Evolutionary conservation across 768 basidiomycete species (phyloP).

Genomic region (Filobasidium floriforme): DNA sequence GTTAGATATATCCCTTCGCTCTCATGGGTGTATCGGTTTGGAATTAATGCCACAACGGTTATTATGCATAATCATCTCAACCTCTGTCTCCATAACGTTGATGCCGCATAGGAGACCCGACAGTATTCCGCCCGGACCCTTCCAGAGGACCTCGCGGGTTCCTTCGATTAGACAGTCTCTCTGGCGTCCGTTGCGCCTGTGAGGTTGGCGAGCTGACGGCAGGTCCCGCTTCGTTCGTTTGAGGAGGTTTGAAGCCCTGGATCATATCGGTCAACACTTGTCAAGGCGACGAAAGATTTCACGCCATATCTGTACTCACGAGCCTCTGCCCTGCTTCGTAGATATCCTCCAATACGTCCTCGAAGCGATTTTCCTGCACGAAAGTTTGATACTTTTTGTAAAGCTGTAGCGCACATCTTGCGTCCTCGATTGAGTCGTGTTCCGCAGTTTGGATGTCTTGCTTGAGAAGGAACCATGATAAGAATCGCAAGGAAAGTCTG

Average conservation of each 20-base stretch:
- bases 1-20: no score
- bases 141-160: background rate
- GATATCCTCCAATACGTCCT: constrained; percentile 68
- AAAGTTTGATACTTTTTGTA: constrained; percentile 67
- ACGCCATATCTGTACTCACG: constrained; percentile 25
- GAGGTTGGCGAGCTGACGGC: background rate
- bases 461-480: constrained; percentile 86
- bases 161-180: background rate
- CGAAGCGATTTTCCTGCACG: constrained; percentile 65
- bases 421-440: constrained; percentile 98
- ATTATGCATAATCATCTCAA: no score
- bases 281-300: background rate
- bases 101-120: background rate
- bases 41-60: no score
- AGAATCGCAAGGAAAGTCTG: constrained; percentile 80
- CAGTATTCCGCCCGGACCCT: background rate
- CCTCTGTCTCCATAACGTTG: no score
- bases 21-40: no score
- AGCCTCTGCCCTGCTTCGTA: constrained; percentile 47
- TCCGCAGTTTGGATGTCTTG: constrained; percentile 87
- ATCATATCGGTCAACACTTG: background rate
- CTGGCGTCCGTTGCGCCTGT: background rate
- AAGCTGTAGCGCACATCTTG: constrained; percentile 71
- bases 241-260: constrained; percentile 28
- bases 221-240: constrained; percentile 5